Percentiles rank a stretch among this genome's conserved stretches.
Conservation (phyloP, 1,284 basidiomycete species). For the Cryptococcus sp. region DNA sequence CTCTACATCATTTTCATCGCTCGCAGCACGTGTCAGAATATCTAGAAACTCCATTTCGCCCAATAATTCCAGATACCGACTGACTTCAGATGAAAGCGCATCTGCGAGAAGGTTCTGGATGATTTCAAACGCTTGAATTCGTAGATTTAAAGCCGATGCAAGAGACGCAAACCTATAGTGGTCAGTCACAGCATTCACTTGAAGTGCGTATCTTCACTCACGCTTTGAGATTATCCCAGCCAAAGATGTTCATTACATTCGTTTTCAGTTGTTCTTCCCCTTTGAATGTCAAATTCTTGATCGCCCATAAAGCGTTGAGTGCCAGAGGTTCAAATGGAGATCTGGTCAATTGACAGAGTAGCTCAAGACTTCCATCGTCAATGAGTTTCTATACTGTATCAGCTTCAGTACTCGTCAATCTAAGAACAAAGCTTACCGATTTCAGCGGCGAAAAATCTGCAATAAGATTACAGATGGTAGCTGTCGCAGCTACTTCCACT, state of each 20-base stretch:
- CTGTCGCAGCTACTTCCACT: conserved; percentile 67
- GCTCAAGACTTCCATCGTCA: conserved; percentile 59
- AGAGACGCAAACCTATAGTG: not conserved
- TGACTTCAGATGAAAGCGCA: conserved; percentile 28
- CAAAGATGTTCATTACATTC: conserved; percentile 60
- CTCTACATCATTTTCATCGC: conserved; percentile 13
- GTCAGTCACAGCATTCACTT: no score
- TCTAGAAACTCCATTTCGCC: conserved; percentile 31
- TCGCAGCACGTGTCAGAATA: conserved; percentile 14
- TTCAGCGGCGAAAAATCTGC: conserved; percentile 79
- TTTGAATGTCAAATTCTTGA: conserved; percentile 71
- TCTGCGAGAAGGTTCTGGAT: conserved; percentile 44
- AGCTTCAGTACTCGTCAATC: not conserved
- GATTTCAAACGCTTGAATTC: conserved; percentile 38
- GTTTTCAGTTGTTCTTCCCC: conserved; percentile 58
- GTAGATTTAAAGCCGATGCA: conserved; percentile 20
- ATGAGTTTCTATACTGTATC: conserved; percentile 53
- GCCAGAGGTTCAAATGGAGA: conserved; percentile 57
- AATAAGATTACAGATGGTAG: conserved; percentile 76
- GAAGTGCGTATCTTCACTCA: conserved; percentile 7
- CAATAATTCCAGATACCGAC: conserved; percentile 26
- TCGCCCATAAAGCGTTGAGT: conserved; percentile 69
- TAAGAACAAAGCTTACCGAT: conserved; percentile 51
- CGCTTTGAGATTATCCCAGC: conserved; percentile 52
- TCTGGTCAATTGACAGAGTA: conserved; percentile 58